These are phyloP conservation scores for Nitzschia palea DNA, from an alignment of 108 stramenopile species.

Conservation along the genomic window DNA sequence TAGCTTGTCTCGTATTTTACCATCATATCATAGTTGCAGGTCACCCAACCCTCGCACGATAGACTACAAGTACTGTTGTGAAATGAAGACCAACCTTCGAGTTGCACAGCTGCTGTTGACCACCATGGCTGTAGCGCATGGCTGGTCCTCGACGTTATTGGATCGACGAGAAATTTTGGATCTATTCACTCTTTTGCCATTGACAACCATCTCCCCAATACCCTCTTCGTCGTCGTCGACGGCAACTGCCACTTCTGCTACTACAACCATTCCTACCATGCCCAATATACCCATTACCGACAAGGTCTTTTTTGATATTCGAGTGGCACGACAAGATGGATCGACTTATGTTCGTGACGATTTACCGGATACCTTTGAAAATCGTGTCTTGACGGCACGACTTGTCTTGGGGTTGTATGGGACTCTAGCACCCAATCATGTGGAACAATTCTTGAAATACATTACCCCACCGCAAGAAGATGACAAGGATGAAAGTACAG, in stretches of 20 bases:
- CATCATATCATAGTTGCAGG: too few species aligned
- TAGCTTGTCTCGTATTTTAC: too few species aligned
- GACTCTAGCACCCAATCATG: slow-evolving; percentile 52
- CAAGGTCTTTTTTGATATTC: slow-evolving; percentile 74
- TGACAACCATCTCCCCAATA: neutral
- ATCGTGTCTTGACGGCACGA: slow-evolving; percentile 62
- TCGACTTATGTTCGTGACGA: slow-evolving; percentile 77
- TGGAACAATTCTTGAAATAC: slow-evolving; percentile 69
- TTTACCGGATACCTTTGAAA: slow-evolving; percentile 43
- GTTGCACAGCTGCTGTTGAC: too few species aligned
- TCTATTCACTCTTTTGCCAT: neutral
- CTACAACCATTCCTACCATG: slow-evolving; percentile 1
- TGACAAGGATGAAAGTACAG: too few species aligned
- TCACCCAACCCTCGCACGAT: too few species aligned
- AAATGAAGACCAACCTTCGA: too few species aligned
- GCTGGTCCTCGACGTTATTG: neutral
- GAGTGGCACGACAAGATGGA: slow-evolving; percentile 81
- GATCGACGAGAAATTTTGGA: neutral
- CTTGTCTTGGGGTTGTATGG: slow-evolving; percentile 76
- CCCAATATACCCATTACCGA: slow-evolving; percentile 48
- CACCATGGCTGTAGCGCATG: neutral
- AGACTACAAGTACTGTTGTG: too few species aligned
- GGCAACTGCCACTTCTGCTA: neutral
- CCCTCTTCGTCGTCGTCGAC: neutral
- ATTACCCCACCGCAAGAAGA: slow-evolving; percentile 25